These are phyloP conservation scores for Aspergillus sclerotioniger DNA, from an alignment of 495 filamentous ascomycete species.

Conservation along the genomic window DNA sequence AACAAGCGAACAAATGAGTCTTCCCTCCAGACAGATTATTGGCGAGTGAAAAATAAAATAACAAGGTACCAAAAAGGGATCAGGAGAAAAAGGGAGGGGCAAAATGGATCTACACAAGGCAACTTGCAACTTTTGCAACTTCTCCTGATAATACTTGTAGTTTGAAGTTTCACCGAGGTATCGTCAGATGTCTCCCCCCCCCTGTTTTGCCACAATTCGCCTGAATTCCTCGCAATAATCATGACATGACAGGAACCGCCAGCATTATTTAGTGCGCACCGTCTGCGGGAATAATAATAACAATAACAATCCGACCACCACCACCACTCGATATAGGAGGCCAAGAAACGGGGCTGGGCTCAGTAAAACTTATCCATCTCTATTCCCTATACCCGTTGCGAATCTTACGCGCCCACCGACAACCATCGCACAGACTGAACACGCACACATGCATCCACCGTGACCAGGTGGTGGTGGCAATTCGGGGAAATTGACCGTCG, in stretches of 20 bases:
- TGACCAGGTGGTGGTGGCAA: conserved; percentile 16
- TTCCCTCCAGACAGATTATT: neutral
- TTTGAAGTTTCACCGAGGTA: neutral
- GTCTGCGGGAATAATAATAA: neutral
- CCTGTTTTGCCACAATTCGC: neutral
- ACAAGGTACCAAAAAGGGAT: neutral
- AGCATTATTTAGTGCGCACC: neutral
- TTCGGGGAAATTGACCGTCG: conserved; percentile 5
- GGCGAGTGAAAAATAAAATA: neutral
- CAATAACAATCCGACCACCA: neutral
- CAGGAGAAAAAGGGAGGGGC: neutral
- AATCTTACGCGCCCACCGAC: conserved; percentile 16
- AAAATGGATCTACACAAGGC: neutral
- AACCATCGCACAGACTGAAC: conserved; percentile 15
- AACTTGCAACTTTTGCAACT: neutral
- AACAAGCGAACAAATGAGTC: conserved; percentile 2
- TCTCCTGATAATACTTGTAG: neutral
- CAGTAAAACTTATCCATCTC: conserved; percentile 9
- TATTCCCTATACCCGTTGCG: neutral
- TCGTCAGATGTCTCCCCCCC: neutral
- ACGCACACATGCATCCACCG: conserved; percentile 18
- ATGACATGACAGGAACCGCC: neutral
- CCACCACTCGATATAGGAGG: conserved; percentile 3
- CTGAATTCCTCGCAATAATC: neutral
- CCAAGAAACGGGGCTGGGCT: conserved; percentile 6